phyloP scores from a whole-genome alignment of 2,329 filamentous ascomycete species.

The Aspergillus proliferans region DNA sequence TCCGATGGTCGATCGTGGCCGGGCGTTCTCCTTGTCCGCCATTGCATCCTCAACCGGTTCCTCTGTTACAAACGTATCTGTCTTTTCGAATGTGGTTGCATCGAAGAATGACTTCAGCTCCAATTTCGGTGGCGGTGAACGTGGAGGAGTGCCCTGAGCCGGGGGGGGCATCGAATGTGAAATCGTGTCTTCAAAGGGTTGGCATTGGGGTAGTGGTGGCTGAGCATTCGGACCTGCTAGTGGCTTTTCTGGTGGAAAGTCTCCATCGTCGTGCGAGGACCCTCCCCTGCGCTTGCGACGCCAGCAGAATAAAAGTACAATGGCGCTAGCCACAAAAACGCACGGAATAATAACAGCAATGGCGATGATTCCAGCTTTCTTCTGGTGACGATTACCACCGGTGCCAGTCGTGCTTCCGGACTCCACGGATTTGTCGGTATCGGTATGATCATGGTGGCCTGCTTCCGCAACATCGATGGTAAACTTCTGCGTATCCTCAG shows the following conservation, averaged over 20 bases:
- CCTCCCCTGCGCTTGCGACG: conserved; percentile 23
- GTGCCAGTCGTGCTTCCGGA: conserved; percentile 7
- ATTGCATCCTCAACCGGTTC: conserved; percentile 4
- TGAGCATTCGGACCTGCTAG: conserved; percentile 11
- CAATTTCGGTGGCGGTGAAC: conserved; percentile 28
- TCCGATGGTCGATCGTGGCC: conserved; percentile 24
- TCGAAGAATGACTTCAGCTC: conserved; percentile 30
- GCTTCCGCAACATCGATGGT: conserved; percentile 30
- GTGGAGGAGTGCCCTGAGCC: conserved; percentile 16
- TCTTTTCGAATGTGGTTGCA: conserved; percentile 19
- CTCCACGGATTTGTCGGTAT: conserved; percentile 14
- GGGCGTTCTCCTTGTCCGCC: conserved; percentile 19
- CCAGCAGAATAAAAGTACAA: conserved; percentile 30
- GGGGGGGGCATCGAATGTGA: conserved; percentile 17
- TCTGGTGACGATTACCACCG: conserved; percentile 12
- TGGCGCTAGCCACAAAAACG: conserved; percentile 20
- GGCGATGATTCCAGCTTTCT: conserved; percentile 33
- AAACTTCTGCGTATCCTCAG: conserved; percentile 40
- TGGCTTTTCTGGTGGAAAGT: conserved; percentile 17
- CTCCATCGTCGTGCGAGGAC: conserved; percentile 16
- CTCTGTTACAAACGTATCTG: conserved; percentile 5
- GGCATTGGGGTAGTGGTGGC: conserved; percentile 16
- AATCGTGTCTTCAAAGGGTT: conserved; percentile 18
- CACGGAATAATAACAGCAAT: conserved; percentile 32
- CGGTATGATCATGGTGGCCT: conserved; percentile 5